Conservation (phyloP, 345 rosid genomes). For the Salix arbutifolia region DNA sequence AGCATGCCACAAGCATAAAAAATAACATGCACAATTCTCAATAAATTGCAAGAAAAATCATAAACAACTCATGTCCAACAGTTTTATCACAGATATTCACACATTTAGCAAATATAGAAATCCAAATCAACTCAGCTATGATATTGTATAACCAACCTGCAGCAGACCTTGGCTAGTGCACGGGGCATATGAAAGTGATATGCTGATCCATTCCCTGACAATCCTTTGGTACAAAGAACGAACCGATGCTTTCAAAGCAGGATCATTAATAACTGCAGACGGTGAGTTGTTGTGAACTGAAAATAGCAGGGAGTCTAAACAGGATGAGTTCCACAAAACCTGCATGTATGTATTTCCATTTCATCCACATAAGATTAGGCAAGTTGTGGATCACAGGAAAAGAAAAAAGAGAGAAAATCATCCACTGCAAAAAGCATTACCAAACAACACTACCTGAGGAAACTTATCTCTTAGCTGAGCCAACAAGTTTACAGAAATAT, state of each 20-base stretch:
- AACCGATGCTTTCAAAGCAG: constrained; percentile 73
- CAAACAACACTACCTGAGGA: constrained; percentile 67
- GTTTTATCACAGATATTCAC: not conserved
- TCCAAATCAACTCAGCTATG: not conserved
- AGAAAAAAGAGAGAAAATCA: not conserved
- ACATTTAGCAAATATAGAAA: not conserved
- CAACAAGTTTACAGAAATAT: constrained; percentile 79
- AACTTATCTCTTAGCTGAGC: constrained; percentile 91
- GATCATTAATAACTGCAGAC: constrained; percentile 76
- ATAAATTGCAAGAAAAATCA: not conserved
- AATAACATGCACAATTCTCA: not conserved
- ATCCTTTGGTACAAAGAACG: constrained; percentile 81
- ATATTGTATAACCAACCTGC: constrained; percentile 53
- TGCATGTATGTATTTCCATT: constrained; percentile 34
- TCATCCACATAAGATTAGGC: constrained; percentile 12
- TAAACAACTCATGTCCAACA: not conserved
- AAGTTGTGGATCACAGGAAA: constrained; percentile 12
- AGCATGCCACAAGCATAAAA: not conserved
- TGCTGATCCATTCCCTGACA: constrained; percentile 86
- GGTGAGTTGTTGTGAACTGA: constrained; percentile 65
- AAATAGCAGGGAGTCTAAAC: constrained; percentile 79
- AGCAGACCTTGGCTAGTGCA: constrained; percentile 99
- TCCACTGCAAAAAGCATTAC: not conserved
- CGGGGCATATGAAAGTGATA: constrained; percentile 91
- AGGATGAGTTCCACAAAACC: constrained; percentile 96